phyloP scores from a whole-genome alignment of 2,329 filamentous ascomycete genomes.

The Penicillium sp. region DNA sequence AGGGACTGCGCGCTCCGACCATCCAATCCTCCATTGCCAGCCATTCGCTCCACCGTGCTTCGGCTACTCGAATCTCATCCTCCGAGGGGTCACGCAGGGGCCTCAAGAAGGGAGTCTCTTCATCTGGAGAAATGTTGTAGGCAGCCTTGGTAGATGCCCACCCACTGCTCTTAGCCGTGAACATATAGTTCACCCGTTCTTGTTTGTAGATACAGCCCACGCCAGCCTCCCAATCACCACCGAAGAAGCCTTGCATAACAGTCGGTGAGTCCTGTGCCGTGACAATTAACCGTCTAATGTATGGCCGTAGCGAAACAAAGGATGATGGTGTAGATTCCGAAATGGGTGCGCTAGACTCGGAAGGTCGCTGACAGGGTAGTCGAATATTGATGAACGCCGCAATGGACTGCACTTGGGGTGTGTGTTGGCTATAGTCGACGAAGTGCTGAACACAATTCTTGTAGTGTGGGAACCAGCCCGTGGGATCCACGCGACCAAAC shows the following conservation, averaged over 20 bases:
- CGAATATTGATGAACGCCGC: conserved; percentile 90
- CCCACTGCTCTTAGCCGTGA: conserved; percentile 85
- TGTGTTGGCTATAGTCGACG: conserved; percentile 81
- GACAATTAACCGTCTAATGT: conserved; percentile 86
- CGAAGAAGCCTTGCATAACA: conserved; percentile 88
- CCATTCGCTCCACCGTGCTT: conserved; percentile 90
- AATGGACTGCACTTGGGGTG: conserved; percentile 74
- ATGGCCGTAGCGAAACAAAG: conserved; percentile 71
- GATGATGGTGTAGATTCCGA: conserved; percentile 27
- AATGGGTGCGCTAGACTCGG: conserved; percentile 39
- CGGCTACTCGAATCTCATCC: conserved; percentile 76
- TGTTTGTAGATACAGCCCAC: conserved; percentile 79
- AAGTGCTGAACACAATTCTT: conserved; percentile 85
- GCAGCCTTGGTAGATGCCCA: conserved; percentile 86
- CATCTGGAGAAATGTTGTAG: conserved; percentile 81
- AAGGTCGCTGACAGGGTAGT: conserved; percentile 72
- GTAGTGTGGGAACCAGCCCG: conserved; percentile 88
- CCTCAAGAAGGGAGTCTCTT: conserved; percentile 80
- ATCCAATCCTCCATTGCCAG: conserved; percentile 98
- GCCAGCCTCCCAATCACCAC: conserved; percentile 77
- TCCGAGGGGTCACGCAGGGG: conserved; percentile 73
- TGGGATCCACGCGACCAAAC: conserved; percentile 57
- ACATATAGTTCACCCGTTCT: conserved; percentile 89
- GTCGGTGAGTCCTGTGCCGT: conserved; percentile 85
- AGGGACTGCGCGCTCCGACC: conserved; percentile 67